Evolutionary conservation across 129 eudicot species (phyloP).

Genomic region (Centella asiatica): DNA sequence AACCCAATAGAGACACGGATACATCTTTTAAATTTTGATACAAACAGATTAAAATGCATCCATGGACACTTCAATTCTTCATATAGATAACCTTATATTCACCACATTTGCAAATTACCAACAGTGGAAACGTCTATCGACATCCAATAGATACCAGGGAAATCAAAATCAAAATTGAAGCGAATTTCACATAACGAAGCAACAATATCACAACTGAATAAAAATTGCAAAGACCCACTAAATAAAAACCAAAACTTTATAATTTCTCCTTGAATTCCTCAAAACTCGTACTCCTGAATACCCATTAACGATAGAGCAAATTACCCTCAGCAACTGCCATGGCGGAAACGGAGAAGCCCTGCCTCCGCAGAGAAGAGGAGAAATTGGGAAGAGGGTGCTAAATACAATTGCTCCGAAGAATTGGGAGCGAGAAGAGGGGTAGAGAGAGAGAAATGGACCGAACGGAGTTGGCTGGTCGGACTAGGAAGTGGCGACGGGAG

Average conservation of each 20-base stretch:
- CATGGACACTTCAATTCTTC: neutral
- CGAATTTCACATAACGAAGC: too few species aligned
- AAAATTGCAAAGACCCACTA: too few species aligned
- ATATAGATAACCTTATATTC: too few species aligned
- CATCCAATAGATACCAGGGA: too few species aligned
- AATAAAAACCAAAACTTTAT: neutral
- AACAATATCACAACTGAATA: too few species aligned
- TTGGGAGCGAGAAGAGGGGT: constrained; percentile 23
- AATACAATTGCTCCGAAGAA: constrained; percentile 40
- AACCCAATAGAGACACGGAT: neutral
- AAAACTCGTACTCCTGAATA: neutral
- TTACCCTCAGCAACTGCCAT: constrained; percentile 45
- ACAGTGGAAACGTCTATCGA: too few species aligned
- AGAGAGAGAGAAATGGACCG: neutral
- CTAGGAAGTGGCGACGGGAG: constrained; percentile 18
- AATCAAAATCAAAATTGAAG: too few species aligned
- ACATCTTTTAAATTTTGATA: neutral
- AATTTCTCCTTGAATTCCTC: neutral
- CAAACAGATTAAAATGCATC: neutral
- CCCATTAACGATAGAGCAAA: neutral
- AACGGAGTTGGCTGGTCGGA: constrained; percentile 1
- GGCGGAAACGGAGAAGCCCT: constrained; percentile 37
- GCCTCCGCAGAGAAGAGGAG: constrained; percentile 15
- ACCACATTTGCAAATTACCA: too few species aligned
- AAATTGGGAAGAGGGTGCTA: constrained; percentile 12